Conservation (phyloP, 306 rosid genomes). For the Sicyos edulis region DNA sequence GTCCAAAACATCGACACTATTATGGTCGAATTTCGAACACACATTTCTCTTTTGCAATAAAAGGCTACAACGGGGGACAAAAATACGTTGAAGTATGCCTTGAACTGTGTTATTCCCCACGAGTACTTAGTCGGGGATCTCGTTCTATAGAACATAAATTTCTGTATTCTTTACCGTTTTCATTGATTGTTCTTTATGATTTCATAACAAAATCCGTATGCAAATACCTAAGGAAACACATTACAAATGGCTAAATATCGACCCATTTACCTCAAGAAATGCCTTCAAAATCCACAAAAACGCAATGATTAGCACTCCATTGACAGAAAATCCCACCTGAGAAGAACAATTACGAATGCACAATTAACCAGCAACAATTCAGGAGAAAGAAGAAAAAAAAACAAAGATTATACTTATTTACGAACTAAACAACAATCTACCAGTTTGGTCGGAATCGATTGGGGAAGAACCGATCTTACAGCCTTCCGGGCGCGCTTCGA, state of each 20-base stretch:
- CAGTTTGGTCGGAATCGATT: slow-evolving; percentile 51
- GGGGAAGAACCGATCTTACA: slow-evolving; percentile 66
- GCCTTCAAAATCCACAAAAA: slow-evolving; percentile 69
- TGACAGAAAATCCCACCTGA: slow-evolving; percentile 63
- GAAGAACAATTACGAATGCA: background rate
- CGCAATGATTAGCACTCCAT: slow-evolving; percentile 58
- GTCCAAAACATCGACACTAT: background rate
- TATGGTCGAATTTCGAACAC: background rate
- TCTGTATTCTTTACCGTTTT: no score
- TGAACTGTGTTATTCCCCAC: no score
- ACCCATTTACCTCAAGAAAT: slow-evolving; percentile 57
- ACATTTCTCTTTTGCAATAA: background rate
- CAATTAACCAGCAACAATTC: background rate
- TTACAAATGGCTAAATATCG: background rate
- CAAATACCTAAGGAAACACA: background rate
- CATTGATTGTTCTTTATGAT: no score
- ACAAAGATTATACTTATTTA: background rate
- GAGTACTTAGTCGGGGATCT: no score
- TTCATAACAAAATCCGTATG: background rate
- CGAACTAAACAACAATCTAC: slow-evolving; percentile 25
- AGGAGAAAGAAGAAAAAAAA: background rate
- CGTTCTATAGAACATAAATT: no score
- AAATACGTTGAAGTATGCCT: background rate
- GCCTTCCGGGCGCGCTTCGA: slow-evolving; percentile 62
- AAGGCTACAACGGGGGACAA: background rate